Evolutionary conservation across 2,329 filamentous ascomycete species (phyloP).

Genomic region (Talaromyces funiculosus): DNA sequence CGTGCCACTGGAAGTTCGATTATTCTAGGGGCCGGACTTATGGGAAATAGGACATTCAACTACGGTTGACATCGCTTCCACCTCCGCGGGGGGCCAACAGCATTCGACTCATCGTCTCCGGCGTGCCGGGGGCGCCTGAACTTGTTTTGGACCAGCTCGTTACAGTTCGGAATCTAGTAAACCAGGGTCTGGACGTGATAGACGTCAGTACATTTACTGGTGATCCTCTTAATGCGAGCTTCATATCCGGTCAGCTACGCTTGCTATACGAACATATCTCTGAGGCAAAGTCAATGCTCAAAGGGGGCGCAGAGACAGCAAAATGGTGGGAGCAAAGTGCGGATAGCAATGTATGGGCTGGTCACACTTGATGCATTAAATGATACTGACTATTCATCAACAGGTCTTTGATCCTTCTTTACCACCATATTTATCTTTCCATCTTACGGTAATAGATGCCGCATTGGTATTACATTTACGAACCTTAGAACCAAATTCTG

Average conservation of each 20-base stretch:
- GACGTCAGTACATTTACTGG: constrained; percentile 69
- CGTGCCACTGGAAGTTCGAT: constrained; percentile 28
- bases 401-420: constrained; percentile 58
- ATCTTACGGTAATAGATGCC: constrained; percentile 64
- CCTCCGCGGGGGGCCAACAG: constrained; percentile 47
- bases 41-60: constrained; percentile 59
- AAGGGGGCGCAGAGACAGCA: constrained; percentile 47
- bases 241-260: constrained; percentile 54
- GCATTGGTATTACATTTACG: constrained; percentile 65
- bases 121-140: constrained; percentile 49
- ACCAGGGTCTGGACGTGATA: constrained; percentile 75
- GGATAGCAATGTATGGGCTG: constrained; percentile 49
- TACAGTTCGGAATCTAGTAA: constrained; percentile 69
- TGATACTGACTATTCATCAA: neutral
- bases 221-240: constrained; percentile 54
- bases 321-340: constrained; percentile 53
- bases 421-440: constrained; percentile 64
- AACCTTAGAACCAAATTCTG: constrained; percentile 60
- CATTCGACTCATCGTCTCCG: constrained; percentile 50
- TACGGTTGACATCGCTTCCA: constrained; percentile 57
- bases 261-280: constrained; percentile 56
- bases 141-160: constrained; percentile 65
- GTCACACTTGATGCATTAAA: neutral
- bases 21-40: neutral
- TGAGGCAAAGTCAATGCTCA: constrained; percentile 55